Evolutionary conservation across 2,329 filamentous ascomycete species (phyloP), one percentile per base, ranked within the genome.

Genomic region (Erysiphe pulchra): DNA sequence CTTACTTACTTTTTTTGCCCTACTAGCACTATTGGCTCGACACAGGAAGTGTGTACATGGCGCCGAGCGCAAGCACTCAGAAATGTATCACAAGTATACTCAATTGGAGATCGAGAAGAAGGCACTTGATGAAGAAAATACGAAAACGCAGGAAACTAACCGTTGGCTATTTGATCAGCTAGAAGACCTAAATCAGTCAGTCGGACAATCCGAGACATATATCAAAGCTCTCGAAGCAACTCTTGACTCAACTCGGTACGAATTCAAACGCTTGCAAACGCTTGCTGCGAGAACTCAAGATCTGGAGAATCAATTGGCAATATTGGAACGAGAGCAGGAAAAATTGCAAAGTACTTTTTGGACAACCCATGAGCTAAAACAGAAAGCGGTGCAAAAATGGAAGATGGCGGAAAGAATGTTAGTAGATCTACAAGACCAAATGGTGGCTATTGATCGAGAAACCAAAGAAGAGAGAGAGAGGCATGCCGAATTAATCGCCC

Each of bases 31-130:
- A 47, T 74, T 98, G 38, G 75, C 80, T 51, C 80, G 87, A 55
- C 86, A 98, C 71, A 86, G 95, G 66, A 76, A 81, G 48, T 94
- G 92, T 62, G 87, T 94, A 70, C 78, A 78, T 53, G 84, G 93
- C 60, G 84, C 86, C 48, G 85, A 93, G 65, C 75, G 76, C 54
- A 85, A 94, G 59, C 80, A 86, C 49, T 65, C 69, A 49, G 73
- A 77, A 49, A 75, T 94, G 62, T 70, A 73, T 40, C 62, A 66
- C 42, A 80, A 73, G 50, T 85, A 94, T 58, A 77, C 80, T 54
- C 69, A 69, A 51, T 68, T 98, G 45, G 83, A 92, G 63, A 61
- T 60, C 44, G 72, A 75, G 53, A 93, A 92, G 63, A 68, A 66
- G 55, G 66, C 73, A 49, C 71, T 92, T 49, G 82, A 93, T 61